Percentiles rank a stretch among this genome's conserved stretches.
These are phyloP conservation scores for Lepidium campestre DNA, from an alignment of 441 rosid genomes.

Conservation along the genomic window DNA sequence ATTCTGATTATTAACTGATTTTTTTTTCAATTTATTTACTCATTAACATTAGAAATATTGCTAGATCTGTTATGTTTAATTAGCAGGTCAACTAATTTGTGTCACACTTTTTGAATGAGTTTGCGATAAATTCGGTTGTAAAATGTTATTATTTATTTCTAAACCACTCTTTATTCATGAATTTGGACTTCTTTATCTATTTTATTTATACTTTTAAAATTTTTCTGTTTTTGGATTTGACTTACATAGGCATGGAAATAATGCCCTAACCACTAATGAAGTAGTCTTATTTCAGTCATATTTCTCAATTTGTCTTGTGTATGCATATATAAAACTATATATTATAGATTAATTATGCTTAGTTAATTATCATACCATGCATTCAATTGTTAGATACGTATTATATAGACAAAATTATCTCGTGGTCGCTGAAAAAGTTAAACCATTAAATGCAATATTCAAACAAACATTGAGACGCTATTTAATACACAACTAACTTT, in stretches of 20 bases:
- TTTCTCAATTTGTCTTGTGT: neutral
- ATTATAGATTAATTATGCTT: neutral
- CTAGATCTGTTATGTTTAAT: neutral
- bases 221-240: constrained; percentile 7
- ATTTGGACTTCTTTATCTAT: neutral
- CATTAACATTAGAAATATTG: neutral
- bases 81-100: neutral
- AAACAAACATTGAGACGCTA: neutral
- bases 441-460: constrained; percentile 24
- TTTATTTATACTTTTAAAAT: neutral
- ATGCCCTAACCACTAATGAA: constrained; percentile 40
- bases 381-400: constrained; percentile 1
- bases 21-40: neutral
- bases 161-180: neutral
- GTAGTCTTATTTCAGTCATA: constrained; percentile 8
- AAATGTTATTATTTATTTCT: neutral
- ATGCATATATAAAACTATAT: neutral
- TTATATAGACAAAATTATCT: neutral
- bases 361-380: constrained; percentile 10
- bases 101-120: neutral
- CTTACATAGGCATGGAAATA: constrained; percentile 29
- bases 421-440: neutral
- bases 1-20: neutral
- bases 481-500: constrained; percentile 25
- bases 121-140: neutral